phyloP scores from a whole-genome alignment of 768 basidiomycete genomes.

The Podaxis mareebaensis region DNA sequence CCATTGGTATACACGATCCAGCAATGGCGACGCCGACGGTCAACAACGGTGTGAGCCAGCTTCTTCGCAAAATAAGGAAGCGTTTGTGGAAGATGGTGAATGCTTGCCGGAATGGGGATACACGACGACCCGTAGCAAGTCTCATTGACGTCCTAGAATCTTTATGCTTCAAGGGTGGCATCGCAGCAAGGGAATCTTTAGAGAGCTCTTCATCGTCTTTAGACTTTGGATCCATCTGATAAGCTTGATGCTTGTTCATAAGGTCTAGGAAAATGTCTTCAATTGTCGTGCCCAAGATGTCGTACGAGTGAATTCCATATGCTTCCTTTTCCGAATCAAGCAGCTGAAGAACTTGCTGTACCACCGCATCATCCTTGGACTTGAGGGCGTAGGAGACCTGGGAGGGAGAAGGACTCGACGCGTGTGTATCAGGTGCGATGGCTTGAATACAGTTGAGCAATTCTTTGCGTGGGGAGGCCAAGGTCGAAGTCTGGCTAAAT shows the following conservation, averaged over 20 bases:
- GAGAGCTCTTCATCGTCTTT: constrained; percentile 23
- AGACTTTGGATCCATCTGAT: constrained; percentile 22
- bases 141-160: constrained; percentile 29
- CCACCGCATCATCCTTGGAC: constrained; percentile 53
- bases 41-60: constrained; percentile 67
- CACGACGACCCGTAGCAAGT: constrained; percentile 51
- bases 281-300: constrained; percentile 72
- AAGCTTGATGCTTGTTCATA: constrained; percentile 47
- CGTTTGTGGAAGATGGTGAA: constrained; percentile 77
- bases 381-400: constrained; percentile 58
- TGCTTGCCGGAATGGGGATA: constrained; percentile 63
- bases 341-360: constrained; percentile 56
- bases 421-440: constrained; percentile 45
- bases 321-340: constrained; percentile 45
- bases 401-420: constrained; percentile 42
- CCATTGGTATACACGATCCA: constrained; percentile 66
- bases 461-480: constrained; percentile 25
- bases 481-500: constrained; percentile 36
- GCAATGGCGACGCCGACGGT: constrained; percentile 54
- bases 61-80: constrained; percentile 57
- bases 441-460: constrained; percentile 44
- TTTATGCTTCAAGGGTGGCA: constrained; percentile 23
- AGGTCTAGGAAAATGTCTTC: constrained; percentile 81
- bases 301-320: constrained; percentile 52
- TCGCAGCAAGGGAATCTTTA: constrained; percentile 20